Conservation (phyloP, 1,139 yeast genomes). For the Hemisphaericaspora lyxosophila region DNA sequence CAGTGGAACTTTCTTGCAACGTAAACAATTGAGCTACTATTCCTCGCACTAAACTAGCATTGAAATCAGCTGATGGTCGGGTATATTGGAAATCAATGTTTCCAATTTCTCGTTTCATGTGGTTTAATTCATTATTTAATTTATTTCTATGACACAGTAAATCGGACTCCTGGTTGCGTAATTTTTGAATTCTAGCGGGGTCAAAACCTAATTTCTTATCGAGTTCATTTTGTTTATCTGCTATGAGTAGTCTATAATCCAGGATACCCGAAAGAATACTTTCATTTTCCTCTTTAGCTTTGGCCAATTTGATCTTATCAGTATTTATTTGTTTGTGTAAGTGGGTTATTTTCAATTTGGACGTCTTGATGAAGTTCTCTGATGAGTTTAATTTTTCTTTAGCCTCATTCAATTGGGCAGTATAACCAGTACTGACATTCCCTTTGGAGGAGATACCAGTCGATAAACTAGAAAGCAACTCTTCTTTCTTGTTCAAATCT, state of each 20-base stretch:
- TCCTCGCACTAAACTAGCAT: constrained; percentile 71
- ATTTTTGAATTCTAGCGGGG: constrained; percentile 43
- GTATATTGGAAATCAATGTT: constrained; percentile 76
- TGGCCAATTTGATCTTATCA: constrained; percentile 51
- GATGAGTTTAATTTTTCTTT: constrained; percentile 58
- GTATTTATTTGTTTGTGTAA: constrained; percentile 52
- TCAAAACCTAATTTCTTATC: constrained; percentile 57
- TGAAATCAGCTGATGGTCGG: constrained; percentile 61
- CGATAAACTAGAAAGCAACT: constrained; percentile 74
- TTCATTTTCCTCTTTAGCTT: constrained; percentile 57
- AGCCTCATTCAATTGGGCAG: constrained; percentile 67
- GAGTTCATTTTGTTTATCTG: constrained; percentile 44
- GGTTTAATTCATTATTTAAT: constrained; percentile 53
- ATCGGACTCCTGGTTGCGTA: constrained; percentile 44
- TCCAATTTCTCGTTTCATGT: constrained; percentile 58
- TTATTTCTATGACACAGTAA: constrained; percentile 29
- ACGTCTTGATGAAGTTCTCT: constrained; percentile 58
- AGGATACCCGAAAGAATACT: constrained; percentile 44
- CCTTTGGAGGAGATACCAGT: constrained; percentile 92
- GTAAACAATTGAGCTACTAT: constrained; percentile 84
- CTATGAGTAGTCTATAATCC: constrained; percentile 38
- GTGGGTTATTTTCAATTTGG: constrained; percentile 59
- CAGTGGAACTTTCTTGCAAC: constrained; percentile 55
- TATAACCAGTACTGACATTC: constrained; percentile 73
- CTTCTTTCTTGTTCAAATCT: constrained; percentile 66